Percentiles rank a stretch among this genome's conserved stretches.
Evolutionary conservation across 441 rosid genomes (phyloP).

Genomic region (Sinapis alba): DNA sequence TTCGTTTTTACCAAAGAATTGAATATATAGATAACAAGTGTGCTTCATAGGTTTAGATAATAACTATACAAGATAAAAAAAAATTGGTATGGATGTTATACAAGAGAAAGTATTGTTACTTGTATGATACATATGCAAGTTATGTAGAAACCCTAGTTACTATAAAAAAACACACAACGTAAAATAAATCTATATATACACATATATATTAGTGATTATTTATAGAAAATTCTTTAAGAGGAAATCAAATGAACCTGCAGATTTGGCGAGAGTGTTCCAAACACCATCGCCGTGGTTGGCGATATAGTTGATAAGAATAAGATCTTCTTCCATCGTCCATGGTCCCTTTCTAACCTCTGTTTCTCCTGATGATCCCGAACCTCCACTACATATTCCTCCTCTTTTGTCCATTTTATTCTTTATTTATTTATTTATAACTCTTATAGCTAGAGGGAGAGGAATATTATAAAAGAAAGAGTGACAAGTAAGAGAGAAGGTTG

Average conservation of each 20-base stretch:
- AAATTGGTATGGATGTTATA: background rate
- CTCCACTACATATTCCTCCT: conserved; percentile 70
- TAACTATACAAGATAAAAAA: background rate
- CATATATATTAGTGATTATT: background rate
- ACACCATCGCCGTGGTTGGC: conserved; percentile 97
- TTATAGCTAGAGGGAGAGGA: conserved; percentile 13
- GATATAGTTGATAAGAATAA: conserved; percentile 88
- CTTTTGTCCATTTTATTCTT: conserved; percentile 23
- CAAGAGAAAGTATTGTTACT: background rate
- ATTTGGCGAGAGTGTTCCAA: conserved; percentile 95
- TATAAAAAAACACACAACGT: background rate
- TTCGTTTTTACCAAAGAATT: background rate
- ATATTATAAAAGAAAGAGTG: conserved; percentile 10
- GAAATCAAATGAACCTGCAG: conserved; percentile 62
- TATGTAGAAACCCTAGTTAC: conserved; percentile 27
- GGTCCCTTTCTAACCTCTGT: conserved; percentile 96
- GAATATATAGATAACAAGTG: background rate
- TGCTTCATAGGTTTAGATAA: background rate
- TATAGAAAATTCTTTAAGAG: background rate
- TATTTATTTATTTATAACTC: background rate
- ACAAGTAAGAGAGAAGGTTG: conserved; percentile 27
- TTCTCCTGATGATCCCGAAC: conserved; percentile 53
- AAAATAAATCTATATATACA: background rate
- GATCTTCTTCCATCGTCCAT: conserved; percentile 99
- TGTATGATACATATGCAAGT: background rate